Conservation (phyloP, 2,329 filamentous ascomycete genomes). For the Nemania abortiva region DNA sequence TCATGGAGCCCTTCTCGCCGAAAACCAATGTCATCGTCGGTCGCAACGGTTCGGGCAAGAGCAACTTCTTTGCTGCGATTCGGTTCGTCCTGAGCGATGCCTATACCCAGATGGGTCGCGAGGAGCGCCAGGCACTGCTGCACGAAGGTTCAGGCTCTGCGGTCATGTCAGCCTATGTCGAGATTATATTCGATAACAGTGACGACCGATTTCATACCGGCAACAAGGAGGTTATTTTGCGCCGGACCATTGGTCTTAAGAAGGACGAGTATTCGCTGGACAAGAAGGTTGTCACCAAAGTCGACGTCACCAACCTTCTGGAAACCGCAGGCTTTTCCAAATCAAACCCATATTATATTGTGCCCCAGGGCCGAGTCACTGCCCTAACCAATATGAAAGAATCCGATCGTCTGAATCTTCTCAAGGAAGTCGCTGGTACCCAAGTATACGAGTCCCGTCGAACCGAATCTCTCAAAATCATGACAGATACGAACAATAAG, state of each 20-base stretch:
- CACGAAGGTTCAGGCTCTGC: constrained; percentile 98
- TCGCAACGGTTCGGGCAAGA: constrained; percentile 99
- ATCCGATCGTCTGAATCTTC: constrained; percentile 83
- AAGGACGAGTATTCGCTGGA: constrained; percentile 99
- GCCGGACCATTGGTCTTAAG: constrained; percentile 95
- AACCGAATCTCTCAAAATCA: constrained; percentile 93
- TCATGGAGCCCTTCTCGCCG: constrained; percentile 97
- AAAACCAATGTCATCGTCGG: constrained; percentile 99
- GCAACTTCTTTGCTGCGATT: constrained; percentile 99
- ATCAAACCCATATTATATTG: constrained; percentile 99
- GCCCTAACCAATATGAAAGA: constrained; percentile 99
- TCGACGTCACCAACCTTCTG: constrained; percentile 93
- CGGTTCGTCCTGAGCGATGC: constrained; percentile 98
- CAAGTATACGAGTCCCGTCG: constrained; percentile 95
- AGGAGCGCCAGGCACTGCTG: constrained; percentile 94
- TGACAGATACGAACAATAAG: constrained; percentile 96
- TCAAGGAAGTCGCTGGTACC: constrained; percentile 98
- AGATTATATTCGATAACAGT: constrained; percentile 98
- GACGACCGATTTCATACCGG: constrained; percentile 96
- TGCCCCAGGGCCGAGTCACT: constrained; percentile 95
- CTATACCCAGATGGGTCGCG: constrained; percentile 94
- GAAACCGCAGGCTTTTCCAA: constrained; percentile 97
- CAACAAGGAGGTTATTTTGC: constrained; percentile 88
- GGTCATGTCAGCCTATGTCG: constrained; percentile 99
- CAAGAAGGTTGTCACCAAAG: constrained; percentile 94